Conservation (phyloP, 306 rosid species). For the Urtica urens region DNA sequence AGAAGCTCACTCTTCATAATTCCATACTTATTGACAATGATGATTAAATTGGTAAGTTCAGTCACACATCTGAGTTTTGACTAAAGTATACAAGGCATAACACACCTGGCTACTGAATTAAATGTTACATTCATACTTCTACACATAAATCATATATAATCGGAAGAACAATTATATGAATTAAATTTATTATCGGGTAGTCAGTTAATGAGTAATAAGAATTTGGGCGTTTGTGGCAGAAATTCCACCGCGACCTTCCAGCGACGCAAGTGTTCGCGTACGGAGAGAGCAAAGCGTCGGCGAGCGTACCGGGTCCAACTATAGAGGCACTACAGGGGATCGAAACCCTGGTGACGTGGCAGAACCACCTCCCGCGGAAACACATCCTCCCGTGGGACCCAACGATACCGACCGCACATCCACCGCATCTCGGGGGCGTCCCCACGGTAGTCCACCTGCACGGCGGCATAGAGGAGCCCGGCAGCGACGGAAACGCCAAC, state of each 20-base stretch:
- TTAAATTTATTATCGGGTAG: no score
- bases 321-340: slow-evolving; percentile 49
- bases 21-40: no score
- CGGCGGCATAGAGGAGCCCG: slow-evolving; percentile 52
- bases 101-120: no score
- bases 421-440: slow-evolving; percentile 28
- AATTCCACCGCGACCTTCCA: slow-evolving; percentile 69
- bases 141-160: no score
- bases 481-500: slow-evolving; percentile 53
- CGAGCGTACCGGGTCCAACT: slow-evolving; percentile 79
- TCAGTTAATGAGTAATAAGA: not conserved
- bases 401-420: slow-evolving; percentile 47
- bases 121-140: no score
- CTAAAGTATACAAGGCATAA: no score
- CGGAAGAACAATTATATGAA: no score
- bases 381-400: slow-evolving; percentile 87
- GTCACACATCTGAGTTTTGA: no score
- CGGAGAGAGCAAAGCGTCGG: slow-evolving; percentile 26
- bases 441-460: slow-evolving; percentile 83
- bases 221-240: no score
- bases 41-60: no score
- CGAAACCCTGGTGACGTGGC: slow-evolving; percentile 51
- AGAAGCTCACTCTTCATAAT: no score
- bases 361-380: slow-evolving; percentile 48
- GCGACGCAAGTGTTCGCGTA: slow-evolving; percentile 56